Evolutionary conservation across 257 asterid species (phyloP).

Genomic region (Haberlea rhodopensis): DNA sequence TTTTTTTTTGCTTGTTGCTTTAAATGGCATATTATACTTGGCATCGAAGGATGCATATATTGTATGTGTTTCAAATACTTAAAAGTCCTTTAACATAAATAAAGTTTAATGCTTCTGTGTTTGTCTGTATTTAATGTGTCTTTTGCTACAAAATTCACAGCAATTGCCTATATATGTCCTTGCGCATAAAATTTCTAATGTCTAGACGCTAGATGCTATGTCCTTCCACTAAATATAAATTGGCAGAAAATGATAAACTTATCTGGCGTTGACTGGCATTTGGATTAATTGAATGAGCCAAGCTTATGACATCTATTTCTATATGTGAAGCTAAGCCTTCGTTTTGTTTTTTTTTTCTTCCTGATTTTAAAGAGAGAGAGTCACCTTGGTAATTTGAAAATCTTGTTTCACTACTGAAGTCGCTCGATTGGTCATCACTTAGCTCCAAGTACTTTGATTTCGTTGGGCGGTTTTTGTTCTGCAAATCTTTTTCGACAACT

Average conservation of each 20-base stretch:
- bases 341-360: slow-evolving; percentile 64
- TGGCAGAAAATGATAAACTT: not conserved
- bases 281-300: slow-evolving; percentile 36
- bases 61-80: too few species aligned
- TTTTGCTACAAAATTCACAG: not conserved
- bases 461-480: slow-evolving; percentile 38
- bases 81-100: too few species aligned
- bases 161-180: not conserved
- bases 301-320: slow-evolving; percentile 58
- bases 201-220: not conserved
- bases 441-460: slow-evolving; percentile 39
- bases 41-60: too few species aligned
- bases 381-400: slow-evolving; percentile 59
- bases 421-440: slow-evolving; percentile 46
- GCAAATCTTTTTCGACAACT: slow-evolving; percentile 33
- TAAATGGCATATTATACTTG: too few species aligned
- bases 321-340: slow-evolving; percentile 56
- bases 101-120: too few species aligned
- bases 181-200: too few species aligned
- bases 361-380: slow-evolving; percentile 68
- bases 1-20: too few species aligned
- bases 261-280: slow-evolving; percentile 38
- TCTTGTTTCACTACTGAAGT: slow-evolving; percentile 47
- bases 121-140: too few species aligned
- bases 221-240: not conserved